Conservation (phyloP, 305 asterid species). For the Fraxinus baroniana region DNA sequence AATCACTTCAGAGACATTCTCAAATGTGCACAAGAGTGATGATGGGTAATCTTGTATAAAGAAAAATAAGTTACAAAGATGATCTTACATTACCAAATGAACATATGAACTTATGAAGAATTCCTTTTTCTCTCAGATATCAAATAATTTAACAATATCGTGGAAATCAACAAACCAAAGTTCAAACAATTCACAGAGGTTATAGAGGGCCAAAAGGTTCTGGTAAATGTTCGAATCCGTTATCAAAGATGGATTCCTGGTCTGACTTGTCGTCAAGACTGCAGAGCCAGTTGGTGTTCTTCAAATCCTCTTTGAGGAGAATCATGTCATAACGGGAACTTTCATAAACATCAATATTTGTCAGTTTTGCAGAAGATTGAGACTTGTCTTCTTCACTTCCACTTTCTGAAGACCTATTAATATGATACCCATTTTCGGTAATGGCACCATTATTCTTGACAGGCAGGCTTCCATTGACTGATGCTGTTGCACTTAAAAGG, state of each 20-base stretch:
- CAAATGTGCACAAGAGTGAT: neutral
- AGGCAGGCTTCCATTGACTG: slow-evolving; percentile 43
- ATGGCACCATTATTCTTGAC: slow-evolving; percentile 31
- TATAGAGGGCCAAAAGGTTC: slow-evolving; percentile 48
- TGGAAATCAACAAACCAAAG: slow-evolving; percentile 13
- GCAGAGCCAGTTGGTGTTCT: slow-evolving; percentile 50
- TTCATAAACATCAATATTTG: slow-evolving; percentile 66
- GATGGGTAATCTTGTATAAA: neutral
- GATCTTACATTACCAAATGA: neutral
- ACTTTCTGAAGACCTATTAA: slow-evolving; percentile 48
- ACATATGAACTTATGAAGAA: neutral
- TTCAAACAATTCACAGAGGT: slow-evolving; percentile 13
- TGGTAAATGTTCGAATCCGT: slow-evolving; percentile 46
- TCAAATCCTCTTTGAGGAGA: slow-evolving; percentile 51
- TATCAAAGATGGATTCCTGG: slow-evolving; percentile 43
- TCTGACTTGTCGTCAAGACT: slow-evolving; percentile 45
- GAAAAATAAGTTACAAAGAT: neutral
- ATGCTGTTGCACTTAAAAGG: slow-evolving; percentile 32
- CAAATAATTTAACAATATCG: neutral
- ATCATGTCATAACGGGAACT: slow-evolving; percentile 79
- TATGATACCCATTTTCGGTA: slow-evolving; percentile 50
- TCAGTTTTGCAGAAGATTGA: slow-evolving; percentile 52
- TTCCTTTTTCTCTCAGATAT: neutral
- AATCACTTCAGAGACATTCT: neutral
- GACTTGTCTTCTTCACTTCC: slow-evolving; percentile 64